A percentile compares a stretch with the other conserved stretches of the same genome.
phyloP scores from a whole-genome alignment of 75 land plant genomes.

The Sequoia sempervirens region DNA sequence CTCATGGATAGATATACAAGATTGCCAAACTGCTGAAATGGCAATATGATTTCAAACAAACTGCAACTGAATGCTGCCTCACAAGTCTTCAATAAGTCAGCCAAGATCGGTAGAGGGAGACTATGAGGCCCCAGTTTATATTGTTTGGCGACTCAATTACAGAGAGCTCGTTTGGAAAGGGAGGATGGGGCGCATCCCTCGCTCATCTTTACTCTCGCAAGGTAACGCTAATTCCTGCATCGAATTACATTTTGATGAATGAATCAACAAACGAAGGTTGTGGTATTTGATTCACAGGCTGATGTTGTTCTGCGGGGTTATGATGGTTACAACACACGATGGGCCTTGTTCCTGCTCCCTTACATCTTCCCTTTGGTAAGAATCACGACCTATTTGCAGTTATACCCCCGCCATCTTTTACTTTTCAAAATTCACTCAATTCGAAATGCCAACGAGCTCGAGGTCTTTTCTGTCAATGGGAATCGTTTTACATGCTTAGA shows the following conservation, averaged over 20 bases:
- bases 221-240: conserved; percentile 55
- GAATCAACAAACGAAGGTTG: conserved; percentile 18
- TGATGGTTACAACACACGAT: conserved; percentile 90
- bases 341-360: conserved; percentile 77
- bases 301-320: conserved; percentile 84
- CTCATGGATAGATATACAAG: too few species aligned
- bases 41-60: too few species aligned
- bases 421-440: not conserved
- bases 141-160: conserved; percentile 93
- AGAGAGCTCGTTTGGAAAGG: conserved; percentile 63
- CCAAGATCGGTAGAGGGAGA: too few species aligned
- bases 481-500: not conserved
- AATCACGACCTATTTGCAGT: not conserved
- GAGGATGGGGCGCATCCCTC: conserved; percentile 87
- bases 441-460: too few species aligned
- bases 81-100: too few species aligned
- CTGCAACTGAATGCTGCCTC: too few species aligned
- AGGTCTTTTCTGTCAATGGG: not conserved
- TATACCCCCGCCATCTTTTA: not conserved
- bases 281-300: conserved; percentile 42
- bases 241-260: not conserved
- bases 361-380: conserved; percentile 53
- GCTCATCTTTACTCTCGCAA: conserved; percentile 69
- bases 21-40: too few species aligned
- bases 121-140: conserved; percentile 20